Base-by-base conservation (phyloP, 2,329 filamentous ascomycete genomes). In the Fusarium sp. region DNA sequence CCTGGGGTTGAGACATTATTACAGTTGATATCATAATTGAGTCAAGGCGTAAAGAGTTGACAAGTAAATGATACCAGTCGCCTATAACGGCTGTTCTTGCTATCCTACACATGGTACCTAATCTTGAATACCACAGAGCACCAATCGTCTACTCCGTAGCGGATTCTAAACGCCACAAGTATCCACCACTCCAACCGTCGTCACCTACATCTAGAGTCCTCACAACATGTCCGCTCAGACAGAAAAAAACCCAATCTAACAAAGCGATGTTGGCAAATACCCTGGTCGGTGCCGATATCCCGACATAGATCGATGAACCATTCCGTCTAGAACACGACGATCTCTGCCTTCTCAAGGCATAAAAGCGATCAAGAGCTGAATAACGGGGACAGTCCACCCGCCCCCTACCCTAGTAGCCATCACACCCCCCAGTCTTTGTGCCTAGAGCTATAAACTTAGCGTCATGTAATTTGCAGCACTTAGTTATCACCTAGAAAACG, bases 351-450 rank as follows among this genome's bases (percentile, higher is more conserved):
- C 15, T 37, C 33, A 6, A n/a, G 24, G 10, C 13, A 22, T 24
- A 26, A 41, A 54, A 39, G 26, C 37, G 43, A 56, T 26, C 37
- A 24, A 17, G 39, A 64, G 45, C 58, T 63, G 51, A 63, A 63
- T 6, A 30, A 37, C 45, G 51, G 59, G 17, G 26, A 10, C 26
- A 8, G 26, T 28, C 39, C 39, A 19, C 17, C 33, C 24, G 22
- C 9, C 17, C 19, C 28, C 33, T 28, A 28, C 26, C 26, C 26
- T 28, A 28, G 26, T 28, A 9, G 8, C 8, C n/a, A 50, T 24
- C 24, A 19, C 30, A 22, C 7, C 33, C 33, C 50, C 45, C 44
- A 32, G 45, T 56, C 26, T 39, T 24, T 19, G 7, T 8, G 2
- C 4, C 24, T 5, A 24, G 7, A 24, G 24, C 24, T 24, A 24